Base-by-base conservation (phyloP, 2,329 filamentous ascomycete genomes). In the Penicillium polonicum region DNA sequence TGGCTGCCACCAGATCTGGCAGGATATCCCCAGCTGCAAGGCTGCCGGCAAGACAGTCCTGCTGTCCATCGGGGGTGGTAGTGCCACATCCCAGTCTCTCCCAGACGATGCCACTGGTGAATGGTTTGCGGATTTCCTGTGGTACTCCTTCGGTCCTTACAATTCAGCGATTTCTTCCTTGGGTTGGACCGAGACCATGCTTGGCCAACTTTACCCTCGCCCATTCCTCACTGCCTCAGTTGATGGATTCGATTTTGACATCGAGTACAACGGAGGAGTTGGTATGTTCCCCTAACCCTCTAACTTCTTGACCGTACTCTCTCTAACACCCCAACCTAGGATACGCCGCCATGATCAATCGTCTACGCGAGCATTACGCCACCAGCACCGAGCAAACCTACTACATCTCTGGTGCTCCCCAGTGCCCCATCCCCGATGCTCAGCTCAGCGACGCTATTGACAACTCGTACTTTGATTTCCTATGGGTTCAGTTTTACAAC, bases 401-500 rank as follows among this genome's bases (percentile, higher is more conserved):
- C 72, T 83, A 81, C 60, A 78, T 83, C 61, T 82, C 81, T 5
- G 79, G 72, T 19, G 80, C 82, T 3, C 82, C 82, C n/a, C 81
- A 84, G 63, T 84, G 82, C 61, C 48, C 72, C 9, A 67, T 79
- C 23, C 80, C 81, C 2, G 82, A 84, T 62, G 62, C 64, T 23
- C 77, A 80, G 52, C 74, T 84, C 25, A 67, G 70, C n/a, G 52
- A 74, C 38, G 78, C 79, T 8, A 81, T 84, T 54, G 45, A 58
- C 17, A 72, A 72, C 35, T 72, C 79, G 9, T 59, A 61, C 10
- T 82, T 84, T 63, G 82, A 84, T 66, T 83, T 81, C 63, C 64
- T 84, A 60, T 84, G 80, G 71, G 74, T 82, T 36, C 82, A 84
- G 60, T 84, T 82, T 70, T 85, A 84, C 72, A 84, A 84, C 73